phyloP scores from a whole-genome alignment of 139 green algal species.

The Choricystis sp. region DNA sequence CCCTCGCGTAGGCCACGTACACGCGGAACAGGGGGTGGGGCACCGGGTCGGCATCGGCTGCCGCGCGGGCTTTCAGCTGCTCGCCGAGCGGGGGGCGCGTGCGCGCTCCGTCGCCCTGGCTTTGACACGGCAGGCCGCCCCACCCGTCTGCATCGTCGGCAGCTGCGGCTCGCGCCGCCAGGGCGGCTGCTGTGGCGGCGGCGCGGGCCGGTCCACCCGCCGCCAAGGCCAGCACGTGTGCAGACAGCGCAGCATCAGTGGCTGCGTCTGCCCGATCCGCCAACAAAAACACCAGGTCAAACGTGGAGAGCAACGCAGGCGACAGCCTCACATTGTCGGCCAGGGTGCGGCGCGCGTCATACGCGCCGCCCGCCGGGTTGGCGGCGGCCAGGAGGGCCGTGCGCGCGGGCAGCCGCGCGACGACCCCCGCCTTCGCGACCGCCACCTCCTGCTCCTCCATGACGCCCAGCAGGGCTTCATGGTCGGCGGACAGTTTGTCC shows the following conservation, averaged over 20 bases:
- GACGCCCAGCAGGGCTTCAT: conserved; percentile 64
- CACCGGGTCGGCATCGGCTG: conserved; percentile 27
- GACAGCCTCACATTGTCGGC: conserved; percentile 70
- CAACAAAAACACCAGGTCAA: conserved; percentile 91
- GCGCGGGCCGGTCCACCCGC: conserved; percentile 26
- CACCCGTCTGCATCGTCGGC: not conserved
- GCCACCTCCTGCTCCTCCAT: conserved; percentile 82
- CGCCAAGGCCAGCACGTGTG: conserved; percentile 78
- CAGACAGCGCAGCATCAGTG: conserved; percentile 55
- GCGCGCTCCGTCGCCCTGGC: not conserved
- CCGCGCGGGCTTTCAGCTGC: conserved; percentile 9
- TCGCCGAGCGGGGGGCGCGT: conserved; percentile 7
- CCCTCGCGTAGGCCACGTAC: conserved; percentile 81
- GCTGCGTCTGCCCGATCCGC: conserved; percentile 63
- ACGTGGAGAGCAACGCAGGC: conserved; percentile 62
- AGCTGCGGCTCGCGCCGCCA: conserved; percentile 6
- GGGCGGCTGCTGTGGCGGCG: conserved; percentile 15
- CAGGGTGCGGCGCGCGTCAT: conserved; percentile 34
- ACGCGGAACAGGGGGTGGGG: conserved; percentile 61
- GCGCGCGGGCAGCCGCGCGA: conserved; percentile 66
- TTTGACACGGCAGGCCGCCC: conserved; percentile 8
- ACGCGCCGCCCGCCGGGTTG: conserved; percentile 69
- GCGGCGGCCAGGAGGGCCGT: conserved; percentile 80
- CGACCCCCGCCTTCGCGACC: conserved; percentile 82
- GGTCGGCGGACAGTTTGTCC: conserved; percentile 66